Evolutionary conservation across 2,329 filamentous ascomycete species (phyloP).

Genomic region (Cytospora leucostoma): DNA sequence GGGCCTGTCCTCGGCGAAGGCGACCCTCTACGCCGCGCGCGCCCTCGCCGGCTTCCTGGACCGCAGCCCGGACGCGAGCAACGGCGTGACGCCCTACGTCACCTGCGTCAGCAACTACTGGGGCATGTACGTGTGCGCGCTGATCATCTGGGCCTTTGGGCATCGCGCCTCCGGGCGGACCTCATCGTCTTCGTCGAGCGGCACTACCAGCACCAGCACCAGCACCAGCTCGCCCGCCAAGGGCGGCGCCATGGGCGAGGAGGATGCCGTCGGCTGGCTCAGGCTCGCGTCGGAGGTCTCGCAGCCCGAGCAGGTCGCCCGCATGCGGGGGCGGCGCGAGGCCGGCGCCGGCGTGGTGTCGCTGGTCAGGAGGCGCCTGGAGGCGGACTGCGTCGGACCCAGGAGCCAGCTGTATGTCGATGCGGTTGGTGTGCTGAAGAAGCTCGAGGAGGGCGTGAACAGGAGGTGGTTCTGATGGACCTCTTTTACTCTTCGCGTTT

Average conservation of each 20-base stretch:
- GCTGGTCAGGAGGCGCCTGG: slow-evolving; percentile 49
- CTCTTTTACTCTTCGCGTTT: neutral
- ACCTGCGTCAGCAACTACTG: slow-evolving; percentile 54
- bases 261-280: slow-evolving; percentile 41
- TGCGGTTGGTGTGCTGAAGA: slow-evolving; percentile 53
- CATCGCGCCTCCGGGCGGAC: slow-evolving; percentile 34
- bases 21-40: slow-evolving; percentile 53
- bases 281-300: slow-evolving; percentile 43
- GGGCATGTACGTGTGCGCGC: slow-evolving; percentile 57
- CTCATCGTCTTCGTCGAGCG: slow-evolving; percentile 20
- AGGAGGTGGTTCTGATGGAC: slow-evolving; percentile 45
- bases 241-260: slow-evolving; percentile 29
- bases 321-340: slow-evolving; percentile 43
- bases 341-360: slow-evolving; percentile 47
- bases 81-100: slow-evolving; percentile 31
- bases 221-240: slow-evolving; percentile 31
- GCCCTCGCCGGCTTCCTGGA: slow-evolving; percentile 51
- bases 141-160: slow-evolving; percentile 62
- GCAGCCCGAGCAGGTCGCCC: slow-evolving; percentile 42
- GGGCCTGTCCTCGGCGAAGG: slow-evolving; percentile 43
- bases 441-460: slow-evolving; percentile 49
- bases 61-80: slow-evolving; percentile 25
- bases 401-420: slow-evolving; percentile 55
- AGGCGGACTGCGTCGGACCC: slow-evolving; percentile 51
- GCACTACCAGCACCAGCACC: slow-evolving; percentile 21